Conservation (phyloP, 2,329 filamentous ascomycete species). For the Trichoderma sp. region DNA sequence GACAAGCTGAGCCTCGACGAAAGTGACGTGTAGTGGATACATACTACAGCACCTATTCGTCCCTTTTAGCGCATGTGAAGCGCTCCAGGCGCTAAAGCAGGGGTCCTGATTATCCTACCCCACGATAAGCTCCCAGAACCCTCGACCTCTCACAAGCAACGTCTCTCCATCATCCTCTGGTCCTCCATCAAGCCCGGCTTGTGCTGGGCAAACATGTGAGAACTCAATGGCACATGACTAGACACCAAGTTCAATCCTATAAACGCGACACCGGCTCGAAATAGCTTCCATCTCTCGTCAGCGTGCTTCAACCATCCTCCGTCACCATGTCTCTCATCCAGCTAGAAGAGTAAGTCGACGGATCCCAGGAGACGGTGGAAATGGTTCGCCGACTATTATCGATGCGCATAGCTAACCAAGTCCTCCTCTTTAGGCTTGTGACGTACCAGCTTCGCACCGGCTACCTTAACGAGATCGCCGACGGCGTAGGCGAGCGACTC, state of each 20-base stretch:
- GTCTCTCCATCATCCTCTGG: background rate
- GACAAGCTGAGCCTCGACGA: background rate
- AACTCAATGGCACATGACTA: constrained; percentile 18
- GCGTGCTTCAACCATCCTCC: background rate
- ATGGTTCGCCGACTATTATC: background rate
- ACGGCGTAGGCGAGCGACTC: constrained; percentile 79
- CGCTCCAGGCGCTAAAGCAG: background rate
- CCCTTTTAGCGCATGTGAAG: background rate
- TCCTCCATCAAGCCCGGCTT: background rate
- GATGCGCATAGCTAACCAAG: constrained; percentile 22
- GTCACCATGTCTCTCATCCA: constrained; percentile 38
- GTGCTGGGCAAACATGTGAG: constrained; percentile 18
- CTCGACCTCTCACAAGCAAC: background rate
- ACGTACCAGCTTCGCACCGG: constrained; percentile 78
- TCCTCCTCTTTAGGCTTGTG: constrained; percentile 57
- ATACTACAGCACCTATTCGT: background rate
- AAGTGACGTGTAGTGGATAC: background rate
- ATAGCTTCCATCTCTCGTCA: background rate
- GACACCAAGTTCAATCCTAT: background rate
- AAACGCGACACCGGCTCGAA: background rate
- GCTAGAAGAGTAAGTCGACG: constrained; percentile 35
- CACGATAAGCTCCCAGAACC: constrained; percentile 9
- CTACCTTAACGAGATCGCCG: constrained; percentile 75
- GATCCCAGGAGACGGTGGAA: background rate
- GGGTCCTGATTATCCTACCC: constrained; percentile 12